Evolutionary conservation across 1,284 basidiomycete genomes (phyloP).

Genomic region (Irpex lacteus): DNA sequence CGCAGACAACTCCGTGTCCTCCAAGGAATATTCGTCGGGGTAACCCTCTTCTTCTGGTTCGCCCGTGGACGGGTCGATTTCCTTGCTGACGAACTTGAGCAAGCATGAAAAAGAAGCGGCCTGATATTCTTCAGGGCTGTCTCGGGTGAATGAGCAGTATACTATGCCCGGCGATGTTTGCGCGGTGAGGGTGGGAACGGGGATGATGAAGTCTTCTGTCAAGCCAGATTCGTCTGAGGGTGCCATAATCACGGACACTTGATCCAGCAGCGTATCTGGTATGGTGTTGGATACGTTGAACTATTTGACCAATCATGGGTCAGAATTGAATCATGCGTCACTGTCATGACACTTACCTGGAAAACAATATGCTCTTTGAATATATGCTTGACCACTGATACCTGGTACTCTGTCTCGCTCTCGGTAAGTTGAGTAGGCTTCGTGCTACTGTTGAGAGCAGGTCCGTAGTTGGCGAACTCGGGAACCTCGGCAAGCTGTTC

Average conservation of each 20-base stretch:
- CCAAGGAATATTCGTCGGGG: constrained; percentile 97
- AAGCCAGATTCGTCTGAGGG: constrained; percentile 74
- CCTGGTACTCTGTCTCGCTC: constrained; percentile 97
- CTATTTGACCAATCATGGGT: constrained; percentile 37
- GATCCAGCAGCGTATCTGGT: constrained; percentile 94
- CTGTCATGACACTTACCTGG: constrained; percentile 57
- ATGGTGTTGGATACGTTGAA: constrained; percentile 99
- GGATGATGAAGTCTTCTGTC: constrained; percentile 95
- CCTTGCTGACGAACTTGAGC: constrained; percentile 97
- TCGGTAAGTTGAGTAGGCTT: constrained; percentile 90
- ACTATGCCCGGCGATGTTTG: constrained; percentile 77
- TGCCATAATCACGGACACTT: constrained; percentile 93
- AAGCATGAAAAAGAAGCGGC: constrained; percentile 87
- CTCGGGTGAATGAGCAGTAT: constrained; percentile 94
- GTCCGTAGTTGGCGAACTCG: constrained; percentile 84
- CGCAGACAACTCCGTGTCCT: constrained; percentile 92
- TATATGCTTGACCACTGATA: constrained; percentile 94
- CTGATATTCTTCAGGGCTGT: constrained; percentile 74
- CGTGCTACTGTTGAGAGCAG: constrained; percentile 83
- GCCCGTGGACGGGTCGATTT: constrained; percentile 95
- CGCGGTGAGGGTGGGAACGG: constrained; percentile 68
- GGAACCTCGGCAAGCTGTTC: constrained; percentile 85
- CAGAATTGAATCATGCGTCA: constrained; percentile 2
- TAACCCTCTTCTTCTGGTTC: constrained; percentile 98
- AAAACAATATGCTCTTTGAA: constrained; percentile 97